These are phyloP conservation scores for Rhynchosporium agropyri DNA, from an alignment of 2,329 filamentous ascomycete genomes.

Conservation along the genomic window DNA sequence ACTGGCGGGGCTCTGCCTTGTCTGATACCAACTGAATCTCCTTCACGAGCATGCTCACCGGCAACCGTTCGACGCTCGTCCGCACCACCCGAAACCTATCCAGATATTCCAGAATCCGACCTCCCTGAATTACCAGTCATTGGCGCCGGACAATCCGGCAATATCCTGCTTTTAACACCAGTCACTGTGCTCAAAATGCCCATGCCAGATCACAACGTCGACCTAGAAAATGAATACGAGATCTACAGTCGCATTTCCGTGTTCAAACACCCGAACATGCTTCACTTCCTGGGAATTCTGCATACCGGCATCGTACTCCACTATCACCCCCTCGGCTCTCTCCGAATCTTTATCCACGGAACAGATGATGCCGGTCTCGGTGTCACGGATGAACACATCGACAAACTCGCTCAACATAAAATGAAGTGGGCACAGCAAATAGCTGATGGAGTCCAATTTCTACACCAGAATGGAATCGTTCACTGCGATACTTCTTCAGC, in stretches of 20 bases:
- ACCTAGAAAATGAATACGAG: slow-evolving; percentile 14
- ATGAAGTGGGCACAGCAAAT: slow-evolving; percentile 18
- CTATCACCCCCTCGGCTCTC: slow-evolving; percentile 13
- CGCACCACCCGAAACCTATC: slow-evolving; percentile 13
- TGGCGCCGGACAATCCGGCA: slow-evolving; percentile 13
- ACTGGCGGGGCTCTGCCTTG: slow-evolving; percentile 8
- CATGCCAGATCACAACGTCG: slow-evolving; percentile 8
- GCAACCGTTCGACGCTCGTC: slow-evolving; percentile 10
- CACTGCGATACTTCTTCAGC: slow-evolving; percentile 18
- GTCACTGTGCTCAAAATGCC: slow-evolving; percentile 12
- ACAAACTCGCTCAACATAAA: background rate
- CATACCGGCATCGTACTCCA: slow-evolving; percentile 16
- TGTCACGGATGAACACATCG: slow-evolving; percentile 3
- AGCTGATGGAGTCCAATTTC: slow-evolving; percentile 14
- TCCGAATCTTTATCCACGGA: slow-evolving; percentile 15
- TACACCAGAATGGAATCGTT: slow-evolving; percentile 18
- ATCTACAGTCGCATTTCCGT: slow-evolving; percentile 13
- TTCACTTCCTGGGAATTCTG: slow-evolving; percentile 6
- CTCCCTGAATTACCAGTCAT: slow-evolving; percentile 8
- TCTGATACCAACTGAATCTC: slow-evolving; percentile 1
- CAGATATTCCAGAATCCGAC: slow-evolving; percentile 4
- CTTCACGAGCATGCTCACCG: slow-evolving; percentile 3
- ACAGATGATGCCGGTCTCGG: slow-evolving; percentile 12
- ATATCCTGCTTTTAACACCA: slow-evolving; percentile 12
- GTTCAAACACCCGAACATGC: slow-evolving; percentile 14